A percentile compares a stretch with the other conserved stretches of the same genome.
Conservation (phyloP, 2,329 filamentous ascomycete genomes). For the Tolypocladium capitatum region DNA sequence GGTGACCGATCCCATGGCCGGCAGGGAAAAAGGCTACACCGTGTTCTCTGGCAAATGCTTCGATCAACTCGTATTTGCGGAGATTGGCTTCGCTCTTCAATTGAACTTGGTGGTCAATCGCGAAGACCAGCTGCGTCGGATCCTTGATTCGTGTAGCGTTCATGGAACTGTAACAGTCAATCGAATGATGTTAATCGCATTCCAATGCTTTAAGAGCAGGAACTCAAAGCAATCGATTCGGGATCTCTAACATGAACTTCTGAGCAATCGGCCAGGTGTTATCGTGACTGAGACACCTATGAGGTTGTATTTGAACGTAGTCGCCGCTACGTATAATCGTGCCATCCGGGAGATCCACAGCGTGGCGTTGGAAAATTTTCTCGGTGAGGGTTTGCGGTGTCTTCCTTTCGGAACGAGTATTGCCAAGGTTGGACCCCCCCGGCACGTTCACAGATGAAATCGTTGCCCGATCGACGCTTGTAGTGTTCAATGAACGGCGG, state of each 20-base stretch:
- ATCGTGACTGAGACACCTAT: constrained; percentile 76
- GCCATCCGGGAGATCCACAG: constrained; percentile 59
- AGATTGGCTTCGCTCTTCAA: constrained; percentile 68
- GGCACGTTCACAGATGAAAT: too few species aligned
- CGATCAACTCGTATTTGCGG: constrained; percentile 70
- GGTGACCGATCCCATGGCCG: constrained; percentile 75
- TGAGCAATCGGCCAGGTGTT: constrained; percentile 62
- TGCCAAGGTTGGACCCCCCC: too few species aligned
- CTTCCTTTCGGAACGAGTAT: not conserved
- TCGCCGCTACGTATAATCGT: constrained; percentile 70
- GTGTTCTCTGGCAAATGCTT: constrained; percentile 68
- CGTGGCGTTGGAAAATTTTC: constrained; percentile 78
- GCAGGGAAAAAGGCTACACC: constrained; percentile 67
- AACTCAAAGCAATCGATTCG: too few species aligned
- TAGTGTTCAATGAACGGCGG: too few species aligned
- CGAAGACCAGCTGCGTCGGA: constrained; percentile 64
- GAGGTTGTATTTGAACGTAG: constrained; percentile 66
- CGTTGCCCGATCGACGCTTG: too few species aligned
- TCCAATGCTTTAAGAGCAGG: too few species aligned
- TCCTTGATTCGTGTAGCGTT: constrained; percentile 61
- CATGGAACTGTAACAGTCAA: constrained; percentile 31
- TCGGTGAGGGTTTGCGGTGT: constrained; percentile 72
- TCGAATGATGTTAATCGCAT: too few species aligned
- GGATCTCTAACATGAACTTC: constrained; percentile 49
- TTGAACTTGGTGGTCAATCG: constrained; percentile 79